Evolutionary conservation across 768 basidiomycete species (phyloP).

Genomic region (Trametes cinnabarina): DNA sequence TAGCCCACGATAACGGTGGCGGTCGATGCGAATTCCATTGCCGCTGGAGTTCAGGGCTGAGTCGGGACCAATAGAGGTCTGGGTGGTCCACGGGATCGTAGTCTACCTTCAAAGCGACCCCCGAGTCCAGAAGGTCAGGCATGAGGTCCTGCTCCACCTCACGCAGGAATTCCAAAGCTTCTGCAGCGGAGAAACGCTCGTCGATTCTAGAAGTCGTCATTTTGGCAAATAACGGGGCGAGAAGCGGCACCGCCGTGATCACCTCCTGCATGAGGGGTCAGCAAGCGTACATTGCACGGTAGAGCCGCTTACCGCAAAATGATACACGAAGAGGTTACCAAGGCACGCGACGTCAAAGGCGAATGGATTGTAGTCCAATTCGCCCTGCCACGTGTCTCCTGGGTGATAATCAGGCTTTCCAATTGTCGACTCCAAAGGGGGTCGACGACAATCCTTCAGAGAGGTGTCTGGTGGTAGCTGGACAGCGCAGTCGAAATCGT

Average conservation of each 20-base stretch:
- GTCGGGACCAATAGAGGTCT: neutral
- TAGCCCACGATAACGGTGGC: neutral
- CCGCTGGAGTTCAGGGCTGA: too few species aligned
- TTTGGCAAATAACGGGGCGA: neutral
- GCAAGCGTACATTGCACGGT: neutral
- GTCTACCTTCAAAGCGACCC: neutral
- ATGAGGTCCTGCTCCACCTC: neutral
- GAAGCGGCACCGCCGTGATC: neutral
- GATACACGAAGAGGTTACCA: neutral
- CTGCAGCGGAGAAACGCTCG: neutral
- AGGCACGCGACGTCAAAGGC: conserved; percentile 1
- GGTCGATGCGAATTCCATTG: neutral
- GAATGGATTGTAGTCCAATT: neutral
- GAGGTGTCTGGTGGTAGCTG: neutral
- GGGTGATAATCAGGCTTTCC: neutral
- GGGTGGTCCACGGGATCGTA: neutral
- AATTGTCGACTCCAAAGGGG: neutral
- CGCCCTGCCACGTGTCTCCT: neutral
- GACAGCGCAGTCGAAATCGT: neutral
- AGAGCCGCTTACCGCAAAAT: too few species aligned
- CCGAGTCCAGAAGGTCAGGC: too few species aligned
- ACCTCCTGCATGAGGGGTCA: neutral
- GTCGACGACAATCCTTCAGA: neutral
- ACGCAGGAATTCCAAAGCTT: neutral
- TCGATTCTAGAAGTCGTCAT: neutral